Percentiles rank a stretch among this genome's conserved stretches.
Evolutionary conservation across 163 green algal genomes (phyloP).

Genomic region (Scenedesmus sp.): DNA sequence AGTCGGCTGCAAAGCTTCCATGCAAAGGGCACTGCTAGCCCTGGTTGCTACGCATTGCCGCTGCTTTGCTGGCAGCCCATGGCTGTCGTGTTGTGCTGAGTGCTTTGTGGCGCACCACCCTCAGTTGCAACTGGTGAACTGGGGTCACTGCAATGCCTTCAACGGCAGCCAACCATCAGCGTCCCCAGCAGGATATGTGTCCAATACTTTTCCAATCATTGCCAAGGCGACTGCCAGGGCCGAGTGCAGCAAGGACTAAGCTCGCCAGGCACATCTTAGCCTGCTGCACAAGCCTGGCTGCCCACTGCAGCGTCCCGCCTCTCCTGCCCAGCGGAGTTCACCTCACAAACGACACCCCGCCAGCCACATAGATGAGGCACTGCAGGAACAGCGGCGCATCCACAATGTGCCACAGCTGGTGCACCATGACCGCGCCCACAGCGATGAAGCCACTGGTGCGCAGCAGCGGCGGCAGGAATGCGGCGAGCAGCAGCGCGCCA

Average conservation of each 20-base stretch:
- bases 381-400: constrained; percentile 72
- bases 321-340: neutral
- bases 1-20: neutral
- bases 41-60: neutral
- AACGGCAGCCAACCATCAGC: too few relatives aligned
- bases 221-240: too few relatives aligned
- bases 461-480: constrained; percentile 76
- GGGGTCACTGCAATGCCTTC: neutral
- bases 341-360: constrained; percentile 61
- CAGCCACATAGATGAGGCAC: constrained; percentile 62
- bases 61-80: neutral
- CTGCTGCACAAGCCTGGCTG: neutral
- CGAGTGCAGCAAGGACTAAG: neutral
- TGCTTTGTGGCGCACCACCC: neutral
- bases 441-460: constrained; percentile 78
- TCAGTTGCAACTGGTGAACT: neutral
- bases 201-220: too few relatives aligned
- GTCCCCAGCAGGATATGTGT: neutral
- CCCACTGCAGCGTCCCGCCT: neutral
- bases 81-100: too few relatives aligned
- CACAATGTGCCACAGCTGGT: constrained; percentile 63
- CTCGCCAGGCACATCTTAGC: neutral
- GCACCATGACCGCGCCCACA: constrained; percentile 60
- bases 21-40: neutral
- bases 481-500: constrained; percentile 66